Evolutionary conservation across 164 flowering plant genomes (phyloP).

Genomic region (Aristolochia californica): DNA sequence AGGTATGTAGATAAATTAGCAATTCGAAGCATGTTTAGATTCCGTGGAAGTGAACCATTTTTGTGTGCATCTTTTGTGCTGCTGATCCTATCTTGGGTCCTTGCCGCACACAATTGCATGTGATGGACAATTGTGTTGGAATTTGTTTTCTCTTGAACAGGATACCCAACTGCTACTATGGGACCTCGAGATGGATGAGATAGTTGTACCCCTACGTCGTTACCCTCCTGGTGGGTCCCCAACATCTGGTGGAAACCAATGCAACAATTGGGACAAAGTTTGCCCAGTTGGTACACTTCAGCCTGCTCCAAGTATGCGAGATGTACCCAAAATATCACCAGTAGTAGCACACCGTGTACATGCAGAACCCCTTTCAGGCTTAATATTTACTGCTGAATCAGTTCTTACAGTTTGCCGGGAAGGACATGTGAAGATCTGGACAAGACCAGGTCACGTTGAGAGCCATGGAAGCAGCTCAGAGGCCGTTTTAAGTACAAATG

Average conservation of each 20-base stretch:
- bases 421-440: conserved; percentile 89
- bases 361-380: conserved; percentile 83
- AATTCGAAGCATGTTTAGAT: too few species aligned
- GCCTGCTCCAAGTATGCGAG: conserved; percentile 89
- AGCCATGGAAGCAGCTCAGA: conserved; percentile 46
- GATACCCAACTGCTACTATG: conserved; percentile 89
- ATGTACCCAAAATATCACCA: conserved; percentile 92
- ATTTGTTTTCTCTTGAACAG: conserved; percentile 22
- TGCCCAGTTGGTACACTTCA: conserved; percentile 72
- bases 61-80: too few species aligned
- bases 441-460: conserved; percentile 63
- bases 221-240: conserved; percentile 87
- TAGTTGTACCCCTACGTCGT: conserved; percentile 86
- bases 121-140: too few species aligned
- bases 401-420: conserved; percentile 81
- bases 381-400: conserved; percentile 76
- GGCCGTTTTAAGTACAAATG: conserved; percentile 26
- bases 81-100: too few species aligned
- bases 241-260: conserved; percentile 78
- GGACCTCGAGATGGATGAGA: conserved; percentile 93
- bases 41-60: too few species aligned
- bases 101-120: too few species aligned
- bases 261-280: conserved; percentile 76
- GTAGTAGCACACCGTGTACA: conserved; percentile 84
- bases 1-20: too few species aligned